Evolutionary conservation across 305 asterid species (phyloP).

Genomic region (Solanum aculeatissimum): DNA sequence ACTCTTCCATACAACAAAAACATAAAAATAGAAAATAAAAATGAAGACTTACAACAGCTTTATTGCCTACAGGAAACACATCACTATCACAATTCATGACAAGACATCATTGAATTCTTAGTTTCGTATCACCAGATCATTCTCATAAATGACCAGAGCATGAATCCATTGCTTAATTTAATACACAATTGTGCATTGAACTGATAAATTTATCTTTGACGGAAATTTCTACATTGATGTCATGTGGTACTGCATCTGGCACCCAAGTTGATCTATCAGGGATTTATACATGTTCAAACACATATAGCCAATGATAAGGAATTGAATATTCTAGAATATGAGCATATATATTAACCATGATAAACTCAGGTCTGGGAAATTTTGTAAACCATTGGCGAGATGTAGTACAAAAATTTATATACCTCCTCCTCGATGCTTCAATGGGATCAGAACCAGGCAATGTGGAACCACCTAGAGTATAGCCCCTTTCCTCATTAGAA

Average conservation of each 20-base stretch:
- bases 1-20: neutral
- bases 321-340: neutral
- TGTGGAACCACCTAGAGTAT: conserved; percentile 42
- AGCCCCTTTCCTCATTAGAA: conserved; percentile 38
- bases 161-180: neutral
- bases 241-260: neutral
- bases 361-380: neutral
- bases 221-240: neutral
- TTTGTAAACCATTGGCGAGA: neutral
- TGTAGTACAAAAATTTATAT: neutral
- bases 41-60: neutral
- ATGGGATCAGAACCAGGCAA: conserved; percentile 77
- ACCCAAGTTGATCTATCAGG: neutral
- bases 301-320: neutral
- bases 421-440: conserved; percentile 94
- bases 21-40: neutral
- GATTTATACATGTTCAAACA: neutral
- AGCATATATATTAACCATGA: neutral
- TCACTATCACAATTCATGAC: neutral
- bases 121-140: neutral
- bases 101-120: neutral
- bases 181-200: neutral
- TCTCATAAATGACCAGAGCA: neutral
- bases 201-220: neutral
- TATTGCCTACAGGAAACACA: neutral